Percentiles rank a stretch among this genome's conserved stretches.
phyloP scores from a whole-genome alignment of 2,329 filamentous ascomycete genomes.

The Fusarium protoensiforme region DNA sequence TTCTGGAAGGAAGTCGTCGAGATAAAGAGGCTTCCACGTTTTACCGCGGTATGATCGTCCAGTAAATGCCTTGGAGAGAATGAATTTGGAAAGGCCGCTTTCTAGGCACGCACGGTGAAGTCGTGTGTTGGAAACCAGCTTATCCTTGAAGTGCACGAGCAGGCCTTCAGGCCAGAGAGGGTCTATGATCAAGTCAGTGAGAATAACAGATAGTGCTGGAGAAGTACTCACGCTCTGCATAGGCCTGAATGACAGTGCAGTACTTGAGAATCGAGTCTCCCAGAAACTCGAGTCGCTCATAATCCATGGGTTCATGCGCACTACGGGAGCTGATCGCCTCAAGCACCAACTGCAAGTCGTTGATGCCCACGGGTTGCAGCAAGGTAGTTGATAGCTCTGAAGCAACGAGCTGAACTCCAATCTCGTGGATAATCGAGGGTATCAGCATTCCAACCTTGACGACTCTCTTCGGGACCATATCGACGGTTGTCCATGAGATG shows the following conservation, averaged over 20 bases:
- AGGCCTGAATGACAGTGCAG: constrained; percentile 73
- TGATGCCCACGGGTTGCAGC: constrained; percentile 59
- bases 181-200: constrained; percentile 54
- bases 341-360: constrained; percentile 65
- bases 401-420: constrained; percentile 74
- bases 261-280: constrained; percentile 88
- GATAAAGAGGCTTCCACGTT: constrained; percentile 78
- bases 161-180: constrained; percentile 80
- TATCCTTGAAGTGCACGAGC: constrained; percentile 75
- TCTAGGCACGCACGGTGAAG: constrained; percentile 73
- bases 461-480: constrained; percentile 57
- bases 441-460: constrained; percentile 70
- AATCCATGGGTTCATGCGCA: constrained; percentile 71
- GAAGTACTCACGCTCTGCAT: constrained; percentile 58
- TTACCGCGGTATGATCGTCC: constrained; percentile 48
- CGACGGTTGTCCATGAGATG: constrained; percentile 59
- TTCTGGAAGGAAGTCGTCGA: constrained; percentile 49
- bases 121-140: constrained; percentile 79
- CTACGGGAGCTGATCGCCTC: constrained; percentile 77
- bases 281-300: constrained; percentile 87
- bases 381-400: constrained; percentile 60
- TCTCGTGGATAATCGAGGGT: constrained; percentile 77
- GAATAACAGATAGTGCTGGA: fast-evolving
- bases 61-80: constrained; percentile 76
- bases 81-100: constrained; percentile 75